phyloP scores from a whole-genome alignment of 352 stramenopile species.

The Pythium apleroticum region DNA sequence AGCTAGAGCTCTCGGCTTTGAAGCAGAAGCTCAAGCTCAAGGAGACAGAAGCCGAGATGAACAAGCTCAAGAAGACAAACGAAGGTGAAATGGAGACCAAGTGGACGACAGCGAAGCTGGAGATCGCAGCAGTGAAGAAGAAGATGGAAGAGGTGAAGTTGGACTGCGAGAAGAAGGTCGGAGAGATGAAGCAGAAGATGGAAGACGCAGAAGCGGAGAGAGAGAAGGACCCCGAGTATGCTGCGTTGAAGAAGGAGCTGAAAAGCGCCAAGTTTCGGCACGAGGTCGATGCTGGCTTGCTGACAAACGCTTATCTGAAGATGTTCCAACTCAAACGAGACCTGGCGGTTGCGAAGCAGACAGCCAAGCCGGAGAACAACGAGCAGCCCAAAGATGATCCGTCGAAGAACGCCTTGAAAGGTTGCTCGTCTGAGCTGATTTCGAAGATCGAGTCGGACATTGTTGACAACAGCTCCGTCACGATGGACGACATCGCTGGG shows the following conservation, averaged over 20 bases:
- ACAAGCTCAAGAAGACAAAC: background rate
- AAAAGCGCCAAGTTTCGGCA: background rate
- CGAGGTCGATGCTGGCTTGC: background rate
- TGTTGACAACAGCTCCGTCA: background rate
- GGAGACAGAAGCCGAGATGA: background rate
- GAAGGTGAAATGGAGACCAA: background rate
- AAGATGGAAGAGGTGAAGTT: background rate
- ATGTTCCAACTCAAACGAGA: background rate
- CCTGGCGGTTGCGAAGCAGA: background rate
- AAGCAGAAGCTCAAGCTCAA: background rate
- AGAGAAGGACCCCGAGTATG: background rate
- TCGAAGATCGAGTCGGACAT: background rate
- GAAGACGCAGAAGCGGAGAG: background rate
- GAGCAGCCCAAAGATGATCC: background rate
- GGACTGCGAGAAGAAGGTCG: background rate
- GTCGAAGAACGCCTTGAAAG: background rate
- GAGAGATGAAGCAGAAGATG: background rate
- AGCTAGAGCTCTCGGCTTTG: background rate
- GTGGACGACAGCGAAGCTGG: background rate
- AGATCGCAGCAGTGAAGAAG: background rate
- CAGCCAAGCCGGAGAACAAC: background rate
- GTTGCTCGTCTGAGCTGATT: background rate
- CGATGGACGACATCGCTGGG: background rate
- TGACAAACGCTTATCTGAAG: background rate
- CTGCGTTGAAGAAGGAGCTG: background rate